Conservation (phyloP, 805 yeast genomes). For the Starmerella floricola region DNA sequence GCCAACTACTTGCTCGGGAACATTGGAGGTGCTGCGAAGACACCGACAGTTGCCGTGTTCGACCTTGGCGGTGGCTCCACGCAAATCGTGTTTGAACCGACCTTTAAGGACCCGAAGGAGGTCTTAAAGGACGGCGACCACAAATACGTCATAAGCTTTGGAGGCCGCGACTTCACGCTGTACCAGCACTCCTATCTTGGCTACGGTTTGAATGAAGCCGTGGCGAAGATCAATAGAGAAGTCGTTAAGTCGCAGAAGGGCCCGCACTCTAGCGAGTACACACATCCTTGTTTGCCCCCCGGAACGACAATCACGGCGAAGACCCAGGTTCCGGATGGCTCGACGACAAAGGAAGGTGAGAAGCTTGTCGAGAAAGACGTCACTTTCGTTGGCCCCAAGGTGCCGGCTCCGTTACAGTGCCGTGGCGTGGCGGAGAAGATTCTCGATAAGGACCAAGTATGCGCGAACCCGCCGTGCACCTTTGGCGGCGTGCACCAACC, state of each 20-base stretch:
- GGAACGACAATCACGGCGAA: slow-evolving; percentile 45
- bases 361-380: slow-evolving; percentile 28
- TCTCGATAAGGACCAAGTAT: slow-evolving; percentile 69
- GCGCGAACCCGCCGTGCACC: slow-evolving; percentile 73
- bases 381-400: slow-evolving; percentile 51
- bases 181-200: slow-evolving; percentile 95
- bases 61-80: slow-evolving; percentile 99
- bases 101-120: slow-evolving; percentile 33
- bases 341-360: slow-evolving; percentile 17
- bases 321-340: slow-evolving; percentile 42
- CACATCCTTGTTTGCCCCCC: slow-evolving; percentile 83
- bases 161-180: slow-evolving; percentile 63
- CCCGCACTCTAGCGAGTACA: slow-evolving; percentile 28
- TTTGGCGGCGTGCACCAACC: slow-evolving; percentile 98
- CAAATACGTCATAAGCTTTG: slow-evolving; percentile 67
- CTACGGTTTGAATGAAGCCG: slow-evolving; percentile 89
- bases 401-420: slow-evolving; percentile 72
- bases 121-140: slow-evolving; percentile 76
- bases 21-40: slow-evolving; percentile 65
- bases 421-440: slow-evolving; percentile 69
- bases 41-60: slow-evolving; percentile 90
- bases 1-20: slow-evolving; percentile 87
- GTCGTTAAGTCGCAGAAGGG: slow-evolving; percentile 42
- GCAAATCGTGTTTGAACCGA: slow-evolving; percentile 95
- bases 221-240: slow-evolving; percentile 61